phyloP scores from a whole-genome alignment of 495 filamentous ascomycete species.

The Delitschia confertaspora region DNA sequence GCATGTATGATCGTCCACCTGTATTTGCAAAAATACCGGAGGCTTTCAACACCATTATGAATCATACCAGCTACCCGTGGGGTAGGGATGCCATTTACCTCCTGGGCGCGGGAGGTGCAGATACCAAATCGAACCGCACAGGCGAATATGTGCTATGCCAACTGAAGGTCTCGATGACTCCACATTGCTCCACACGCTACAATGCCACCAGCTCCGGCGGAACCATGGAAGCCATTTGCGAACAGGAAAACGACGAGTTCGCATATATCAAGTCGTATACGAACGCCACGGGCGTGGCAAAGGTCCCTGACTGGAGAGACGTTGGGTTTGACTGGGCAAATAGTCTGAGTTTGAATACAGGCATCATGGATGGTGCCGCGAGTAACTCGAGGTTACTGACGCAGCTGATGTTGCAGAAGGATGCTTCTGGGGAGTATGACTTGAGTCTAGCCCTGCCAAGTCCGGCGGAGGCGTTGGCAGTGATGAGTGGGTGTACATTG shows the following conservation, averaged over 20 bases:
- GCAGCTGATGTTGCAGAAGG: conserved; percentile 37
- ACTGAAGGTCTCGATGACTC: conserved; percentile 48
- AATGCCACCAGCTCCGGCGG: conserved; percentile 49
- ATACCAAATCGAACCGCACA: conserved; percentile 18
- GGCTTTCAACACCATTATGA: conserved; percentile 57
- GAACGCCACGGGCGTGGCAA: conserved; percentile 31
- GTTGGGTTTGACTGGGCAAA: conserved; percentile 50
- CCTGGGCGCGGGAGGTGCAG: conserved; percentile 43
- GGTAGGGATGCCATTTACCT: conserved; percentile 51
- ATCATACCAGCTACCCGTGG: conserved; percentile 36
- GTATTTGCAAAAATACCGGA: conserved; percentile 55
- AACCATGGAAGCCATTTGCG: conserved; percentile 47
- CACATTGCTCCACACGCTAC: conserved; percentile 55
- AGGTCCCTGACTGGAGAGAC: conserved; percentile 48
- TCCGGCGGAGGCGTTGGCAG: conserved; percentile 57
- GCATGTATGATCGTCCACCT: conserved; percentile 43
- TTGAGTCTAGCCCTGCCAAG: conserved; percentile 47
- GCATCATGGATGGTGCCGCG: conserved; percentile 49
- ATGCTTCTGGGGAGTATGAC: background rate
- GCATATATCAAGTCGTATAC: conserved; percentile 42
- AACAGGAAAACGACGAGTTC: conserved; percentile 42
- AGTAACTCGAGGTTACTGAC: conserved; percentile 57
- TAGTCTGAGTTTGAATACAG: conserved; percentile 50
- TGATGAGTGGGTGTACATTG: conserved; percentile 55
- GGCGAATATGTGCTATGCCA: conserved; percentile 53